Base-by-base conservation (phyloP, 139 green algal species). In the Pseudopediastrum boryanum region DNA sequence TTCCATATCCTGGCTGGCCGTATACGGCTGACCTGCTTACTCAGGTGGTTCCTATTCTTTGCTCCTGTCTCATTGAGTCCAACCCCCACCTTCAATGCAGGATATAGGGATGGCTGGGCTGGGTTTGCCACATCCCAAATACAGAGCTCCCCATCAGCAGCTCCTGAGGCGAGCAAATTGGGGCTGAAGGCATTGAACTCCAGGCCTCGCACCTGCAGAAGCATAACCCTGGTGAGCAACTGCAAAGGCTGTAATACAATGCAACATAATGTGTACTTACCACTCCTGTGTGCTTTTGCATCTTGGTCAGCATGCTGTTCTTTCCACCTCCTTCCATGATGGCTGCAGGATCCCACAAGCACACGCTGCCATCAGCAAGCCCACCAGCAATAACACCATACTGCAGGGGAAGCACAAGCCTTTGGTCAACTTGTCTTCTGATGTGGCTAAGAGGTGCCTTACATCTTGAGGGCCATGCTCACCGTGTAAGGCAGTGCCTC, bases 101-200 rank as follows among this genome's bases (percentile, higher is more conserved):
- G 86, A 61, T 90, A 91, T 56, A 90, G 50, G 16, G 87, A 90
- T 3, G 96, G 96, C 33, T 85, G 83, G 2, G 84, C 23, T 0
- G 96, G 94, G 62, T 94, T 93, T 23, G 84, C 88, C 27, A 99
- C 63, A 80, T 99, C 94, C 97, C 97, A 99, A 44, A 99, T 97
- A 85, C 89, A 94, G 33, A 99, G 78, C 75, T 99, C 96, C 21
- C 92, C 94, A 76, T 98, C 96, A 8, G 80, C 87, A 29, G 85
- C 94, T 7, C 95, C 96, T 21, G 90, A 95, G 7, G 97, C 97
- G 33, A 99, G 88, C 59, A 98, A 85, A 78, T 98, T 97, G 38
- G 94, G 90, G 78, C 81, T 94, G 79, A 94, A 94, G 0, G 80
- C 50, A 86, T 98, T 99, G 86, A 99, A 99, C 68, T 98, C 91